Percentiles rank a stretch among this genome's conserved stretches.
Conservation (phyloP, 2,329 filamentous ascomycete species). For the Neofusicoccum ribis region DNA sequence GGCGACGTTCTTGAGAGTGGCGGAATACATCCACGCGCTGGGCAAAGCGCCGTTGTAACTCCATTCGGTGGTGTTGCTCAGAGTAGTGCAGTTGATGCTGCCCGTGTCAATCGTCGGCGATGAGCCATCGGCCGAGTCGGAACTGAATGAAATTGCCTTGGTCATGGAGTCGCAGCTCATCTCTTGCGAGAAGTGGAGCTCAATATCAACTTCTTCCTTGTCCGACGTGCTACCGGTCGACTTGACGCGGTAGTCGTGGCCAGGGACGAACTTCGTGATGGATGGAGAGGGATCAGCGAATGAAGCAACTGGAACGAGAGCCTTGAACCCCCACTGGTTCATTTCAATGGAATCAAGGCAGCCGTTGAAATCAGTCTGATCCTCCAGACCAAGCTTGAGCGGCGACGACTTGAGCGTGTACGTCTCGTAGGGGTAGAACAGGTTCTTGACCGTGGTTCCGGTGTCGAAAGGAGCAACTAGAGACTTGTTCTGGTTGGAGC, state of each 20-base stretch:
- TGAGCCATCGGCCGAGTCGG: slow-evolving; percentile 51
- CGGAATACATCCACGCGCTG: slow-evolving; percentile 55
- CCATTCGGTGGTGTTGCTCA: slow-evolving; percentile 30
- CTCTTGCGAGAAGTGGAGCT: slow-evolving; percentile 59
- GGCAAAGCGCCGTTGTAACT: slow-evolving; percentile 55
- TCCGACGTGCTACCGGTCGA: slow-evolving; percentile 47
- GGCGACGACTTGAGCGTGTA: slow-evolving; percentile 51
- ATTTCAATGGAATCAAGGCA: slow-evolving; percentile 57
- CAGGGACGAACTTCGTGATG: slow-evolving; percentile 61
- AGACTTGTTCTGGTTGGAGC: slow-evolving; percentile 49
- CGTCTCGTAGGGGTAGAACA: slow-evolving; percentile 64
- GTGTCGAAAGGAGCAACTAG: slow-evolving; percentile 58
- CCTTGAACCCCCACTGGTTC: slow-evolving; percentile 59
- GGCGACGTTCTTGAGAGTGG: slow-evolving; percentile 56
- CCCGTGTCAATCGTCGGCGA: slow-evolving; percentile 46
- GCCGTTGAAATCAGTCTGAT: slow-evolving; percentile 51
- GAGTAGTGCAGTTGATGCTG: slow-evolving; percentile 48
- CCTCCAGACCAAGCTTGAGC: slow-evolving; percentile 37
- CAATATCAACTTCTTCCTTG: slow-evolving; percentile 50
- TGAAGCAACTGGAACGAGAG: slow-evolving; percentile 56
- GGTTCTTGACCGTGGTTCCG: slow-evolving; percentile 59
- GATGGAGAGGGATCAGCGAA: slow-evolving; percentile 57
- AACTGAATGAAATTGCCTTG: slow-evolving; percentile 52
- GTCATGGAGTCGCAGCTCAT: slow-evolving; percentile 63
- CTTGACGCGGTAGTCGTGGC: slow-evolving; percentile 59